phyloP scores from a whole-genome alignment of 1,284 basidiomycete species.

The Trichosporon coremiiforme region DNA sequence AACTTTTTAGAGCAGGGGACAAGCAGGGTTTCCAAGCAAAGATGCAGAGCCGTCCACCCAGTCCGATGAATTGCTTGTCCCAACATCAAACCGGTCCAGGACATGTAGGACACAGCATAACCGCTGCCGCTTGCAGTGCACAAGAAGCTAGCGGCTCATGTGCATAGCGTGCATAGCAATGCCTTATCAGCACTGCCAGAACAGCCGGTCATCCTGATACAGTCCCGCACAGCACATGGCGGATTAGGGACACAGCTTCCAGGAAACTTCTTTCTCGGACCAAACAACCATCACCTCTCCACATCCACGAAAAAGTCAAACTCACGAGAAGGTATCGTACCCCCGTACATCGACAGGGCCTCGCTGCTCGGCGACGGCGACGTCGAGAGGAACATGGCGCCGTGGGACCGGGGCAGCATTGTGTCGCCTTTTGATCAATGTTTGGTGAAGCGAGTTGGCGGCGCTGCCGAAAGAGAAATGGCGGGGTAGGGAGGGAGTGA shows the following conservation, averaged over 20 bases:
- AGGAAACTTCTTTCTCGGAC: background rate
- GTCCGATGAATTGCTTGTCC: background rate
- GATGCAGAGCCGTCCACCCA: background rate
- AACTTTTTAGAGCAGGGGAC: background rate
- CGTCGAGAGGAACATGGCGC: conserved; percentile 9
- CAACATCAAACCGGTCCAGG: background rate
- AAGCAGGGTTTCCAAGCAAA: background rate
- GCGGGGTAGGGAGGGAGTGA: no score
- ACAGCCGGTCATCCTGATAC: background rate
- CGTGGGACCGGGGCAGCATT: conserved; percentile 16
- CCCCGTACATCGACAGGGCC: conserved; percentile 9
- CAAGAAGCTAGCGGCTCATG: no score
- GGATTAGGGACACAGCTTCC: background rate
- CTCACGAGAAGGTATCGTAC: conserved; percentile 18
- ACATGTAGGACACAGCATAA: no score
- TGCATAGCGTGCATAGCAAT: no score
- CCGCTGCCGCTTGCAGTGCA: no score
- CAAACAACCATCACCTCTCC: background rate
- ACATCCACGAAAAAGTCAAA: background rate
- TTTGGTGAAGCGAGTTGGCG: background rate
- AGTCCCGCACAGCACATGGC: background rate
- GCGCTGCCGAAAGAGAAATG: background rate
- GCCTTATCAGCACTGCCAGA: background rate
- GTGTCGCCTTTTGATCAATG: background rate
- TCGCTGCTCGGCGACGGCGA: conserved; percentile 8